Evolutionary conservation across 495 filamentous ascomycete species (phyloP), one percentile per base, ranked within the genome.

Genomic region (Trichoderma reesei): DNA sequence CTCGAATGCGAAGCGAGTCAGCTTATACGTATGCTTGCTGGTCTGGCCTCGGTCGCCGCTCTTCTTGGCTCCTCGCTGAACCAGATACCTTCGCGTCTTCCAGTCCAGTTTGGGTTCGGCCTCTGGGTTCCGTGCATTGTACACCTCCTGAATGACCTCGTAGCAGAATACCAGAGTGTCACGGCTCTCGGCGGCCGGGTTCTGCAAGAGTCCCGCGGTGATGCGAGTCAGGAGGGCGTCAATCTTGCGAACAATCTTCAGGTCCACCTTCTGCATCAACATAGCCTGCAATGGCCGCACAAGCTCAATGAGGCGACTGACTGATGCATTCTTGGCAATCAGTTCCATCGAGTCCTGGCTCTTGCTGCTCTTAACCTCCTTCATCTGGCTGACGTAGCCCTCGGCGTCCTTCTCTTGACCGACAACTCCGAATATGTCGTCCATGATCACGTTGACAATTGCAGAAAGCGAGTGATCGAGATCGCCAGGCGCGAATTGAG

Each of bases 341-440:
- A 98, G 79, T 69, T 98, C 94, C 90, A 98, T 96, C 4, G 95
- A 96, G 68, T 98, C 94, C 68, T 88, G 95, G 70, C 92, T 96
- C 77, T 96, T 98, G 79, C 89, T 97, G 70, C 89, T 92, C 78
- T 96, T 97, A 20, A 98, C 88, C 76, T 99, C 94, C 75, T 91
- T 95, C 90, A 96, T 96, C 70, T 90, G 87, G 74, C 89, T 96
- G 64, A 88, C 84, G 71, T 99, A 99, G 51, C 92, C 94, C 67
- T 93, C 92, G 0, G 93, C 92, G 68, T 99, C 94, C 72, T 99
- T 99, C 70, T 99, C 94, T 76, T 94, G 87, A 14, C 94, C 94
- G n/a, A 88, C 86, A n/a, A 84, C 86, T 18, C 94, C 94, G 72
- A 99, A 99, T 13, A 92, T 95, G 71, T 98, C 95, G 68, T 99